Evolutionary conservation across 192 early-diverging fungal genomes (phyloP), one percentile per base, ranked within the genome.

Genomic region (Gigaspora rosea): DNA sequence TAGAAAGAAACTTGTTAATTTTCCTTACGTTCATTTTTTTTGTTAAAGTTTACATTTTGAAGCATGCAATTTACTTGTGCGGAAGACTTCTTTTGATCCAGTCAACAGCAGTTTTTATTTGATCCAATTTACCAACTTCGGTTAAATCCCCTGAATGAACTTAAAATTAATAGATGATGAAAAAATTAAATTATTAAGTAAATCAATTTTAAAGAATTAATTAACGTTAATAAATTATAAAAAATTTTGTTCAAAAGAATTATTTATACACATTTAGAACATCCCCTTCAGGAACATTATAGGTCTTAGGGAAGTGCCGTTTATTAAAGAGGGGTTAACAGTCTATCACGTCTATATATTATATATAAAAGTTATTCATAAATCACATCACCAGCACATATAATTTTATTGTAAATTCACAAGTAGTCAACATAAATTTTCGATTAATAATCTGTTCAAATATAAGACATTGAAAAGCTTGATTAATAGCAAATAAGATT

Each of bases 61-160:
- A 69, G 49, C 10, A 48, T 27, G 20, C 32, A 36, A 69, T 47
- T 69, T 69, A 69, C 66, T 33, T 72, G 46, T 80, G 68, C 6
- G 48, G 71, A 52, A 80, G 75, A 33, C 61, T 69, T n/a, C n/a
- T n/a, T 72, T 80, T 80, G 47, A 80, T 36, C 79, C 79, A 80
- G 35, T 65, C 36, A 57, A 80, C 59, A 22, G 77, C 59, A 12
- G 71, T 61, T 22, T 73, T 51, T 48, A 80, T 32, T 62, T 80
- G 75, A 50, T 62, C 79, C 11, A 72, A 65, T 4, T 63, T 80
- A 18, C 79, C 79, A 54, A 77, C 54, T 57, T 77, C 71, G 33
- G 79, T 80, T 20, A 80, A 77, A 62, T 80, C 79, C 4, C 79
- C 79, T 4, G 79, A 46, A 80, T 80, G 79, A 27, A 80, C 79